phyloP scores from a whole-genome alignment of 768 basidiomycete species.

The Hebeloma cylindrosporum region DNA sequence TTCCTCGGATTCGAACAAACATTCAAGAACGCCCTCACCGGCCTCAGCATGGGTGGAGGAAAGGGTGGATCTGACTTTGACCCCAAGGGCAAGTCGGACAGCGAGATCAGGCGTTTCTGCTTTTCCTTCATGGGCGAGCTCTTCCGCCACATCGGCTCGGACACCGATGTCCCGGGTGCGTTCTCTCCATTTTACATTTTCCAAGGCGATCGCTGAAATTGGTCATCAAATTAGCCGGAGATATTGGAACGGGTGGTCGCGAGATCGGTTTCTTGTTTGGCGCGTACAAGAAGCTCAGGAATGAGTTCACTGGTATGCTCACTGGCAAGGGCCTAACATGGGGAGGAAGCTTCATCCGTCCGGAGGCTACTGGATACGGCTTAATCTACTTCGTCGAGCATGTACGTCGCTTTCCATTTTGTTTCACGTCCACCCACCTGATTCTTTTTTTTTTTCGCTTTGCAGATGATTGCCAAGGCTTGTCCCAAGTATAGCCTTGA shows the following conservation, averaged over 20 bases:
- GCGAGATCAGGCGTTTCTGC: conserved; percentile 73
- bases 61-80: conserved; percentile 83
- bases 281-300: conserved; percentile 72
- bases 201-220: background rate
- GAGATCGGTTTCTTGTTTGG: conserved; percentile 80
- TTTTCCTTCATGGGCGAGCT: conserved; percentile 74
- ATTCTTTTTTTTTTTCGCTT: background rate
- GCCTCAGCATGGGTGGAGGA: conserved; percentile 74
- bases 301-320: conserved; percentile 70
- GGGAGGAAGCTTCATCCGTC: conserved; percentile 74
- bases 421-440: background rate
- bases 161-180: conserved; percentile 70
- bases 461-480: conserved; percentile 55
- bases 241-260: conserved; percentile 74
- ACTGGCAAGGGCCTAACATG: conserved; percentile 70
- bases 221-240: conserved; percentile 41
- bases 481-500: conserved; percentile 56
- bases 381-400: conserved; percentile 76
- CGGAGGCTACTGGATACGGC: conserved; percentile 73
- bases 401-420: conserved; percentile 40
- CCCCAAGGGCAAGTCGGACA: conserved; percentile 78
- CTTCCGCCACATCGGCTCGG: conserved; percentile 65
- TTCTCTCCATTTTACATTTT: conserved; percentile 7
- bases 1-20: conserved; percentile 84
- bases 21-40: conserved; percentile 80